A percentile compares a stretch with the other conserved stretches of the same genome.
These are phyloP conservation scores for Chlorella sp. DNA, from an alignment of 139 green algal genomes.

Conservation along the genomic window DNA sequence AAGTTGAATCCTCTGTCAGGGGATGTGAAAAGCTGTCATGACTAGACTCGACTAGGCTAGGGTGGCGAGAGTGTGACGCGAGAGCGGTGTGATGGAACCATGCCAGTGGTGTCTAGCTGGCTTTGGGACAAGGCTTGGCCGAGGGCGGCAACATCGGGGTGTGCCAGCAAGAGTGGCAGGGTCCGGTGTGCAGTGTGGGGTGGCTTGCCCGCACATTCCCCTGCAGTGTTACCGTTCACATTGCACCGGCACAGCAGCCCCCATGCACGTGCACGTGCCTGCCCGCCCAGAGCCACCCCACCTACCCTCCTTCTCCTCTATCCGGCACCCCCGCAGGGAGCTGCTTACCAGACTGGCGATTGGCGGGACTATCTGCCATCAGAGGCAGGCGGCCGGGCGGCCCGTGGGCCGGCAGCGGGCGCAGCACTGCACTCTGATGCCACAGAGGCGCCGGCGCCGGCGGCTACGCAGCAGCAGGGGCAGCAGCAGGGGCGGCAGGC, in stretches of 20 bases:
- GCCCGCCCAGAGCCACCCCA: neutral
- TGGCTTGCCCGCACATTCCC: too few species aligned
- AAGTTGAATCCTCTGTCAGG: too few species aligned
- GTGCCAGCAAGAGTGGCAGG: too few species aligned
- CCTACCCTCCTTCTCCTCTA: neutral
- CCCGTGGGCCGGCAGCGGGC: neutral
- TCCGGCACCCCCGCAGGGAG: neutral
- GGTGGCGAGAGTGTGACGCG: too few species aligned
- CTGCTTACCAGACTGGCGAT: conserved; percentile 50
- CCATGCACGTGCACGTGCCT: neutral
- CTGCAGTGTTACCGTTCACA: too few species aligned
- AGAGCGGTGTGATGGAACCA: too few species aligned
- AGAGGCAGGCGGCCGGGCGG: conserved; percentile 59
- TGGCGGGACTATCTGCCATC: conserved; percentile 70
- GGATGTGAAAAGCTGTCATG: neutral
- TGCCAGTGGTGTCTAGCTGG: neutral
- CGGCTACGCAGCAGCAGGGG: neutral
- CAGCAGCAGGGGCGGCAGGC: neutral
- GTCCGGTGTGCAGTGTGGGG: too few species aligned
- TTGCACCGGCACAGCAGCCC: neutral
- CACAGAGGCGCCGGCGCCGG: neutral
- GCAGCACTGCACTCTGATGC: neutral
- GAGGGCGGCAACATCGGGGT: too few species aligned
- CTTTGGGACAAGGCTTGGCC: neutral
- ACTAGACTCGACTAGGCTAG: neutral